These are phyloP conservation scores for Candida maesae DNA, from an alignment of 805 yeast species.

Conservation along the genomic window DNA sequence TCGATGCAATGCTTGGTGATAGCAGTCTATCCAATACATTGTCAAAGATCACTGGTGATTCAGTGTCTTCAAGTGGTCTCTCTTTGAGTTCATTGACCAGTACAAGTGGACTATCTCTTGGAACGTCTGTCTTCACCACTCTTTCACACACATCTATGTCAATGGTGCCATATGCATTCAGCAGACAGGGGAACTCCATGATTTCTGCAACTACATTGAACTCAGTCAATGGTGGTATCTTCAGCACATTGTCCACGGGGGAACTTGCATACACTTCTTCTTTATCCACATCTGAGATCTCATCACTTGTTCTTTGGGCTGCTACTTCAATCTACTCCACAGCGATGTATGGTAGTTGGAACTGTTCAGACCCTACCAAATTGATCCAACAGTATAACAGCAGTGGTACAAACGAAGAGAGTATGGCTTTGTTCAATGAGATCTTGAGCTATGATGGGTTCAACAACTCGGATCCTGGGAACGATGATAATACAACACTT, in stretches of 20 bases:
- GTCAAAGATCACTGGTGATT: slow-evolving; percentile 1
- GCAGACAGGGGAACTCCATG: slow-evolving; percentile 9
- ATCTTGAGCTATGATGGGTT: slow-evolving; percentile 3
- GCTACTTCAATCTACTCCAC: slow-evolving; percentile 24
- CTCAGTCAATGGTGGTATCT: not conserved
- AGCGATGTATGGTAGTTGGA: slow-evolving; percentile 26
- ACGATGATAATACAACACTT: slow-evolving; percentile 3
- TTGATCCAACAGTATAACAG: slow-evolving; percentile 27
- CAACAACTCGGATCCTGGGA: not conserved
- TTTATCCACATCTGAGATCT: slow-evolving; percentile 17
- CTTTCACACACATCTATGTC: slow-evolving; percentile 9
- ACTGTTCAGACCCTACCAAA: slow-evolving; percentile 24
- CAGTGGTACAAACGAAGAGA: slow-evolving; percentile 15
- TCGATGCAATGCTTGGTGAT: slow-evolving; percentile 2
- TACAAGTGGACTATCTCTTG: slow-evolving; percentile 4
- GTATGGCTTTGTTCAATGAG: slow-evolving; percentile 3
- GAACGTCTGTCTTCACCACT: slow-evolving; percentile 7
- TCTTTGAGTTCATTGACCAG: not conserved
- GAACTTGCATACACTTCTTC: slow-evolving; percentile 9
- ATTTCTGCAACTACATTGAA: slow-evolving; percentile 5
- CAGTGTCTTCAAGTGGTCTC: slow-evolving; percentile 1
- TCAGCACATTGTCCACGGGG: slow-evolving; percentile 2
- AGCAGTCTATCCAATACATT: not conserved
- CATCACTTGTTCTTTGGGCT: slow-evolving; percentile 23
- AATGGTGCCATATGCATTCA: slow-evolving; percentile 7